Evolutionary conservation across 176 grass and related monocot genomes (phyloP).

Genomic region (Aegilops speltoides): DNA sequence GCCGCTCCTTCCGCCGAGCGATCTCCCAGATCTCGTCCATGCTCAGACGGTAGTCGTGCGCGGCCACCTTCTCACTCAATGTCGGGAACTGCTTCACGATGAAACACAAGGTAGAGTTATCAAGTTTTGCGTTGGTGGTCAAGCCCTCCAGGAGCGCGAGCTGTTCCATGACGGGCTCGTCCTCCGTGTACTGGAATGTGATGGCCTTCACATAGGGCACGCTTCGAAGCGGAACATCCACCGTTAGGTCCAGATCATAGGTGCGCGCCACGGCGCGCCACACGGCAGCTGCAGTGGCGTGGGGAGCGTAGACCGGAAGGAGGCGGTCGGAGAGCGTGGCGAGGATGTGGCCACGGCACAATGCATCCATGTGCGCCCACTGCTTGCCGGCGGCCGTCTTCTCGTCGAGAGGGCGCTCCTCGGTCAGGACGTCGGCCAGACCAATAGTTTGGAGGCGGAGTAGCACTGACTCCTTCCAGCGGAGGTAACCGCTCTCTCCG

Average conservation of each 20-base stretch:
- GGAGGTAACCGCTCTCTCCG: conserved; percentile 8
- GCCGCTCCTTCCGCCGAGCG: too few species aligned
- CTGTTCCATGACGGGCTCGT: too few species aligned
- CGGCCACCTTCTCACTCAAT: too few species aligned
- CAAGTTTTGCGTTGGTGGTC: too few species aligned
- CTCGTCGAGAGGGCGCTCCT: background rate
- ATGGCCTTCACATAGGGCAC: too few species aligned
- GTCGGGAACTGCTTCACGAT: too few species aligned
- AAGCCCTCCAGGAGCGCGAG: too few species aligned
- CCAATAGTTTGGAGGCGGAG: background rate
- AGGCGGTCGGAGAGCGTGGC: background rate
- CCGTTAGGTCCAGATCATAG: background rate
- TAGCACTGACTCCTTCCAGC: background rate
- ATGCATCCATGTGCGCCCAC: background rate
- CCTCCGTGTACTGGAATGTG: too few species aligned
- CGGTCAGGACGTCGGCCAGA: conserved; percentile 1
- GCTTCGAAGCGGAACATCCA: too few species aligned
- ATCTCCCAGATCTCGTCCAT: too few species aligned
- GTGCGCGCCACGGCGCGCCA: background rate
- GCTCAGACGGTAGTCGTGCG: too few species aligned
- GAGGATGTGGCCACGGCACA: conserved; percentile 18
- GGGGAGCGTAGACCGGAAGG: background rate
- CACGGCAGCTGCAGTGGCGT: background rate
- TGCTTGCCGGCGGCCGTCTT: background rate
- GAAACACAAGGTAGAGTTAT: too few species aligned